Base-by-base conservation (phyloP, 164 flowering plant species). In the Nymphaea thermarum region DNA sequence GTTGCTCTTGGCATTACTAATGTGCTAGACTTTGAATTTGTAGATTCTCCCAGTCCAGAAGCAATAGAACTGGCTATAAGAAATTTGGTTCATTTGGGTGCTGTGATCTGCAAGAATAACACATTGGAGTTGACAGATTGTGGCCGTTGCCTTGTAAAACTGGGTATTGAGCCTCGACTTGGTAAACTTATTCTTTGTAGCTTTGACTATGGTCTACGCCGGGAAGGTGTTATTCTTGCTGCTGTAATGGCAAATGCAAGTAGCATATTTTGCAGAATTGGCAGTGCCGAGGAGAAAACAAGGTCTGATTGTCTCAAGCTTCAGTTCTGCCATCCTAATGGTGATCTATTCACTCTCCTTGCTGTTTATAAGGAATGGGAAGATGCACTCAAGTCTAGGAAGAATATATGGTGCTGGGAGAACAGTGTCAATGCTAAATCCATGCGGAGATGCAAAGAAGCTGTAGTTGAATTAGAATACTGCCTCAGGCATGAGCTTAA, bases 211-310 rank as follows among this genome's bases (percentile, higher is more conserved):
- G 69, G 76, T 14, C 76, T 92, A 77, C 72, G 87, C n/a, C 84
- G 76, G 74, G 99, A 95, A 76, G 99, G 98, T 61, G 66, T 92
- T 72, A 87, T 89, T 71, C 96, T 95, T 74, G 96, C 97, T 69
- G 87, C 97, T 75, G 86, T 92, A 43, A 89, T 92, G 98, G 90
- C 98, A 6, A 95, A 92, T 83, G 80, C 98, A 43, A 86, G 90
- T 71, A 89, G 88, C 82, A 86, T 95, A 68, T 95, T 95, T 78
- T 95, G 97, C 80, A 83, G 99, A 80, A 87, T 92, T 72, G 99
- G 99, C 43, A 82, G 65, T 36, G 80, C 76, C 42, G 86, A 80
- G 61, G 87, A 89, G n/a, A 95, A 95, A 73, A 74, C 71, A 16
- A 92, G 82, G 75, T 82, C 98, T 36, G 99, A 95, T 75, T 72